Evolutionary conservation across 352 stramenopile genomes (phyloP).

Genomic region (Globisporangium spinosum): DNA sequence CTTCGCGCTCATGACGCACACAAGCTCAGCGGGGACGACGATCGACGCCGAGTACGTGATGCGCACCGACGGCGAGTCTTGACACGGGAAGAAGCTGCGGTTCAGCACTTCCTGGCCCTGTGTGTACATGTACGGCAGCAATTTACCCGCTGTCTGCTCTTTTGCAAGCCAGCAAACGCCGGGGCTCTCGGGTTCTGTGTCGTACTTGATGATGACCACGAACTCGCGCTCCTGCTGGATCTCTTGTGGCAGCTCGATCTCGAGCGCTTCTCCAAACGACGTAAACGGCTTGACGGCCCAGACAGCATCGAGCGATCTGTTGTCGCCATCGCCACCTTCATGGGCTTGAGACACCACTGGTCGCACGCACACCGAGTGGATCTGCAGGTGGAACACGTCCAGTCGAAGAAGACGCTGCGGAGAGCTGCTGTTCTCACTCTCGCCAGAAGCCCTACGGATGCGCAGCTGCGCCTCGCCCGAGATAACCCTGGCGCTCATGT

Average conservation of each 20-base stretch:
- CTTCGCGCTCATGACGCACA: constrained; percentile 86
- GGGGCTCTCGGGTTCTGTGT: constrained; percentile 55
- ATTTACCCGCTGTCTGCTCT: constrained; percentile 79
- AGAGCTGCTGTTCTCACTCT: neutral
- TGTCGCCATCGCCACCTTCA: constrained; percentile 3
- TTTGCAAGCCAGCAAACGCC: constrained; percentile 82
- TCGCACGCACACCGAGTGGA: constrained; percentile 33
- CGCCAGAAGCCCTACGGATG: constrained; percentile 24
- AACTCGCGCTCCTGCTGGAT: constrained; percentile 25
- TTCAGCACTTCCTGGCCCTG: constrained; percentile 86
- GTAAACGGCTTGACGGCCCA: constrained; percentile 64
- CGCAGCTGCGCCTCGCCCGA: constrained; percentile 33
- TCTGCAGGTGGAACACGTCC: constrained; percentile 59
- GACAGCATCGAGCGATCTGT: constrained; percentile 1
- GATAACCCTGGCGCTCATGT: constrained; percentile 33
- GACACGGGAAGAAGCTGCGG: constrained; percentile 80
- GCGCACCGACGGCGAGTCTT: constrained; percentile 94
- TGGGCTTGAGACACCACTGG: neutral
- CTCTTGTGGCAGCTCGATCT: constrained; percentile 34
- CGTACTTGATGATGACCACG: constrained; percentile 53
- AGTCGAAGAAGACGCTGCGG: constrained; percentile 35
- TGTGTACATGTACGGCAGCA: constrained; percentile 79
- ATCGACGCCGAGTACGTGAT: constrained; percentile 94
- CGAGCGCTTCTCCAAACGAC: constrained; percentile 52
- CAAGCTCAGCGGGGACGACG: constrained; percentile 89